phyloP scores from a whole-genome alignment of 2,329 filamentous ascomycete genomes.

The Trichoderma aggressivum region DNA sequence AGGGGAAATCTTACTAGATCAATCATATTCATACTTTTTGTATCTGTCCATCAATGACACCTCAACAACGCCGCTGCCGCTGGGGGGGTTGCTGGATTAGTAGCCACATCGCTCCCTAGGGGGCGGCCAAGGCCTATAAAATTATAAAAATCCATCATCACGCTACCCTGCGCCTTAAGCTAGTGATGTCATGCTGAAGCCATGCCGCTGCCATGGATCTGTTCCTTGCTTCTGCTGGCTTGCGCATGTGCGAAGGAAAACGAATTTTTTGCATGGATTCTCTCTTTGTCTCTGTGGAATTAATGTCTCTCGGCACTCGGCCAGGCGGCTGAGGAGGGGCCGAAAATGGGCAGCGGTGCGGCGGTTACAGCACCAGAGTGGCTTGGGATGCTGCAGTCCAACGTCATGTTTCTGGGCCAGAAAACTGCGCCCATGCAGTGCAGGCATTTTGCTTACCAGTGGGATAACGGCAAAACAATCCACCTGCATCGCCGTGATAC shows the following conservation, averaged over 20 bases:
- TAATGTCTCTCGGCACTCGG: not conserved
- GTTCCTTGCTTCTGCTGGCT: not conserved
- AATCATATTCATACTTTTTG: too few relatives aligned
- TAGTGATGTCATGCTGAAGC: conserved; percentile 12
- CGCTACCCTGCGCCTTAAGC: not conserved
- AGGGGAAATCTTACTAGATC: too few relatives aligned
- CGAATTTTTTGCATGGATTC: not conserved
- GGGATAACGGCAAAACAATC: not conserved
- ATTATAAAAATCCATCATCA: not conserved
- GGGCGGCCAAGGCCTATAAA: not conserved
- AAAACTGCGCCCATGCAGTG: not conserved
- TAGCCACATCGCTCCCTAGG: not conserved
- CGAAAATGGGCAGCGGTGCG: not conserved
- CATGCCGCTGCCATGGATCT: not conserved
- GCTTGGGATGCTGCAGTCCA: conserved; percentile 9
- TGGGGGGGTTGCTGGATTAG: not conserved
- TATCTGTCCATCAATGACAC: too few relatives aligned
- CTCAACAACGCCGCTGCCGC: not conserved
- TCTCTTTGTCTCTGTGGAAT: not conserved
- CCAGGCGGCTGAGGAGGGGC: not conserved
- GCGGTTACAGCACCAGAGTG: not conserved
- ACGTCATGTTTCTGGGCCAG: not conserved
- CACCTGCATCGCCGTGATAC: not conserved
- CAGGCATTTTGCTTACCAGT: not conserved
- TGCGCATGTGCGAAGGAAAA: not conserved